Conservation (phyloP, 2,329 filamentous ascomycete species). For the Fusarium proliferatum region DNA sequence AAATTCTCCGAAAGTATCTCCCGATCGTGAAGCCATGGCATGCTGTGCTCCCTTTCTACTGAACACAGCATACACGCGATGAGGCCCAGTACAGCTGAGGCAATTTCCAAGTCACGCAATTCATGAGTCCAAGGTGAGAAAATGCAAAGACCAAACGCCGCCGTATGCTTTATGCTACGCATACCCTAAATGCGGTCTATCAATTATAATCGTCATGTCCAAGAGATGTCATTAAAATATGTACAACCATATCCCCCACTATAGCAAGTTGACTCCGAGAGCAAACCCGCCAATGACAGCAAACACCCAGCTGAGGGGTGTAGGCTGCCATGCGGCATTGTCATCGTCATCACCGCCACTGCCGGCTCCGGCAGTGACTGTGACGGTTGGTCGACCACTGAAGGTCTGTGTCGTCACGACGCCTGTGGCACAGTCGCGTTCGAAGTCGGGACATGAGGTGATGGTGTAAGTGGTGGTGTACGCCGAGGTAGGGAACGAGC, state of each 20-base stretch:
- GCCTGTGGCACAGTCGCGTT: constrained; percentile 40
- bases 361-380: constrained; percentile 33
- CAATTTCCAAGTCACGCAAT: background rate
- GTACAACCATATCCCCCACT: constrained; percentile 24
- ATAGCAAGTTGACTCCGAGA: constrained; percentile 42
- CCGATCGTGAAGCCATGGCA: background rate
- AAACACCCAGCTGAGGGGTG: constrained; percentile 34
- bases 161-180: constrained; percentile 13
- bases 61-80: background rate
- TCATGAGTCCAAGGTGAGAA: background rate
- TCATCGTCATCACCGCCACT: constrained; percentile 7
- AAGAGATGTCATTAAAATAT: constrained; percentile 21
- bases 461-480: constrained; percentile 46
- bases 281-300: constrained; percentile 36
- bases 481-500: constrained; percentile 25
- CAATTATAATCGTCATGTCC: constrained; percentile 25
- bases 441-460: constrained; percentile 43
- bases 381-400: constrained; percentile 30
- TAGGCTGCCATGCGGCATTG: constrained; percentile 34
- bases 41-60: background rate
- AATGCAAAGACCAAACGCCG: constrained; percentile 30
- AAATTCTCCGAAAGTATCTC: background rate
- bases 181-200: constrained; percentile 23
- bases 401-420: constrained; percentile 44
- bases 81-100: background rate